Evolutionary conservation across 2,329 filamentous ascomycete species (phyloP), one percentile per base, ranked within the genome.

Genomic region (Diaporthe velutina): DNA sequence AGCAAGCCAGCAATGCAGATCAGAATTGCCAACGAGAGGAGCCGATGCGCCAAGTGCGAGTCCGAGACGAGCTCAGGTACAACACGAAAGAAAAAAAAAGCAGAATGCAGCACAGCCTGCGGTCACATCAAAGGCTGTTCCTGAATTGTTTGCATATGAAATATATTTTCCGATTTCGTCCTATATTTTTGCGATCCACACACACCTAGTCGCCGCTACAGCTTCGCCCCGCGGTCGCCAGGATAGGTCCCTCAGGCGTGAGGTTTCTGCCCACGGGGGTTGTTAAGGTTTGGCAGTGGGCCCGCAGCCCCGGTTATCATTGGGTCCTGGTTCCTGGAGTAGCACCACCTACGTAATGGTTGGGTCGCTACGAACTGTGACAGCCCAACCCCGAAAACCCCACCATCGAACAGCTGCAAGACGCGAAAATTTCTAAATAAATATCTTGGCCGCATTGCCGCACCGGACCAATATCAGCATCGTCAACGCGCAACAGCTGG

Each of bases 371-470:
- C 22, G n/a, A 25, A 28, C 33, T 9, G 17, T 40, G 33, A 68
- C 45, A 68, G 64, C 64, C 64, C 64, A 68, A 54, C 45, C 64
- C 64, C 40, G 40, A 68, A 15, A 40, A 68, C 64, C 64, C 64
- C 64, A 54, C 64, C 48, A 40, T 52, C 13, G 17, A 38, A n/a
- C 22, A 15, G 22, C 30, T 12, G 45, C 48, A 67, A 17, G 15
- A 4, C 64, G 33, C 33, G 42, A 68, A 68, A 68, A 68, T 40
- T 54, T 54, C 33, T 38, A 54, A 68, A 64, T n/a, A 28, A 68
- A 40, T 66, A 66, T 54, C 64, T 54, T 68, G 64, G 64, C n/a
- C n/a, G 5, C n/a, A 17, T n/a, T 12, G 33, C 9, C 33, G 30
- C 30, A 38, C 33, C 4, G 45, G 33, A 67, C 64, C n/a, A n/a